Evolutionary conservation across 2,329 filamentous ascomycete genomes (phyloP), one percentile per base, ranked within the genome.

Genomic region (Colletotrichum sublineola): DNA sequence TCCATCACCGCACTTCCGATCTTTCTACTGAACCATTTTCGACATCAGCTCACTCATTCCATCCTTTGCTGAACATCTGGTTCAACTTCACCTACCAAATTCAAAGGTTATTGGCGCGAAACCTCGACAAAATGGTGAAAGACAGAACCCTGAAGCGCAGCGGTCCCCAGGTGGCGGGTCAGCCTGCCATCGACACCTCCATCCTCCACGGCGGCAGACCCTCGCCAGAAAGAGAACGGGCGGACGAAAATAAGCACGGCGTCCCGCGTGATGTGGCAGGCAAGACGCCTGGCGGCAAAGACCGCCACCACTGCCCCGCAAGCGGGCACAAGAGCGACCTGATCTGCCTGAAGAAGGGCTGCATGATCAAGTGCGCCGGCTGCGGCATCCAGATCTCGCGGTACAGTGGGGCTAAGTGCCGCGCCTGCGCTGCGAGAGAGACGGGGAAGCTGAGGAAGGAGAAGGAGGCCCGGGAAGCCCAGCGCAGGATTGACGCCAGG

Each of bases 301-400:
- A 6, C 8, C 24, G 36, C 5, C 68, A 73, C 24, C 72, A 74
- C 57, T 72, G 69, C 31, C 46, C 52, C 3, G 24, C 29, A 11
- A 38, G 48, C 15, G 36, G 1, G 2, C 68, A 65, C 31, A 24
- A n/a, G 1, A 50, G 29, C 57, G 55, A 61, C 18, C 9, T 20
- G 2, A 1, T 5, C 8, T 74, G 72, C 46, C 8, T 48, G 7
- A 36, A 56, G 1, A 55, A 29, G 2, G 60, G 68, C 2, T 73
- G 69, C 61, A 18, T 57, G 29, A 8, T 15, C 1, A 6, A 29
- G 5, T 74, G 72, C 38, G 3, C 33, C 18, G 8, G 8, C 3
- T 74, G 72, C 61, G 56, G 46, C 14, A 18, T 2, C 3, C 14
- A 11, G 7, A 48, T 48, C 5, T 68, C 68, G 42, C 33, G 29